Base-by-base conservation (phyloP, 106 monocot genomes). In the Apostasia ramifera region DNA sequence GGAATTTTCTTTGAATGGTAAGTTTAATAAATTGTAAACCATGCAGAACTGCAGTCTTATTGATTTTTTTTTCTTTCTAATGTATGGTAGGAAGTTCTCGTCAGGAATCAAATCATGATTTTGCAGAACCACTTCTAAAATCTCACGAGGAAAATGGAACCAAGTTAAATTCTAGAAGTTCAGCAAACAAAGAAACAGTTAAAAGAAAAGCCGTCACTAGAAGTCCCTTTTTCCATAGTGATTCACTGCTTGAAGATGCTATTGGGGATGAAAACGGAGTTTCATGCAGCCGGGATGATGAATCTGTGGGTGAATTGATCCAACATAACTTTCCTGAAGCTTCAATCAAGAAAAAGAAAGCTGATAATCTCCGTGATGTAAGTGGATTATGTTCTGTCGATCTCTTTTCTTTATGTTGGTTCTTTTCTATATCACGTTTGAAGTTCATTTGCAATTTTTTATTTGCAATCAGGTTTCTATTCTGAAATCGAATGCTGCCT, bases 341-440 rank as follows among this genome's bases (percentile, higher is more conserved):
- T 58, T 63, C 69, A 48, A 53, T 55, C 47, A 86, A 90, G 73
- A 90, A 62, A 78, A 83, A 83, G 74, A 90, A 86, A 60, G 37
- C 73, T 5, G 39, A 1, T 42, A 55, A 82, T 67, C 10, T 48
- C 41, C 11, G 13, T 54, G 63, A 67, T 59, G 39, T 53, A 48
- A 64, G 71, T 47, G 55, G 2, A 14, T 72, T 77, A 76, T 65
- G 47, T 48, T 67, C 50, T 8, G 67, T 13, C 46, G 47, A 63
- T 39, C 3, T 51, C 43, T 55, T 57, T 14, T 74, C 26, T 48
- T 11, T 11, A 8, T 26, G 26, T 26, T 26, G 26, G 26, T 26
- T 26, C 26, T 26, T 26, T 26, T 26, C 26, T 26, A 26, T 26
- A 26, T 26, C 26, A 26, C 26, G 26, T 26, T 26, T 26, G 26